A percentile compares a stretch with the other conserved stretches of the same genome.
Conservation (phyloP, 1,139 yeast species). For the Yamadazyma pseudoaaseri region DNA sequence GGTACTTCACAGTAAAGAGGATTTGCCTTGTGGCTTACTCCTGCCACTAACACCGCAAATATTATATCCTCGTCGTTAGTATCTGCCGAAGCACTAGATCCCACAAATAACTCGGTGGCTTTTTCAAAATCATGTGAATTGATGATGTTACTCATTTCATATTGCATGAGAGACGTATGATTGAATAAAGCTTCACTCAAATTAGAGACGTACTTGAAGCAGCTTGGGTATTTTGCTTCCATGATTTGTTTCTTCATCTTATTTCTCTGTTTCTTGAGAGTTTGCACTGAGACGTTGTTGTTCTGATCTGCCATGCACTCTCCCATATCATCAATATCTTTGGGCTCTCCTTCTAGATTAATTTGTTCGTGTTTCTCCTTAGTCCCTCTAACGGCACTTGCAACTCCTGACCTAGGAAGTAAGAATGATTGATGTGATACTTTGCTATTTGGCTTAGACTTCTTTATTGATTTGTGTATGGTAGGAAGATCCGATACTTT, state of each 20-base stretch:
- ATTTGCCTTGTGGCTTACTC: slow-evolving; percentile 22
- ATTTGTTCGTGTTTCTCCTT: slow-evolving; percentile 19
- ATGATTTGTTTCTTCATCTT: slow-evolving; percentile 29
- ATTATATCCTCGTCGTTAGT: slow-evolving; percentile 38
- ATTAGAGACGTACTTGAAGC: slow-evolving; percentile 33
- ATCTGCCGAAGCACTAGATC: slow-evolving; percentile 18
- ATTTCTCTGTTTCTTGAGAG: slow-evolving; percentile 34
- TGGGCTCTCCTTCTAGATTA: slow-evolving; percentile 31
- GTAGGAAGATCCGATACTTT: slow-evolving; percentile 6
- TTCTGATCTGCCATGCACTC: slow-evolving; percentile 20
- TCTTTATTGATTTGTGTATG: slow-evolving; percentile 15
- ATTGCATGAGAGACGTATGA: slow-evolving; percentile 32
- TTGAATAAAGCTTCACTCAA: slow-evolving; percentile 40
- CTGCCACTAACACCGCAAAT: slow-evolving; percentile 36
- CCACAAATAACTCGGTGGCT: slow-evolving; percentile 13
- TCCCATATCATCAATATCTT: slow-evolving; percentile 46
- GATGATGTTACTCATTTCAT: slow-evolving; percentile 26
- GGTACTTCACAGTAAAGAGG: slow-evolving; percentile 3
- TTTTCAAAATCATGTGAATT: slow-evolving; percentile 15
- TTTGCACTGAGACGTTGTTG: slow-evolving; percentile 28
- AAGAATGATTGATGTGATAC: slow-evolving; percentile 42
- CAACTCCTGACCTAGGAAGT: slow-evolving; percentile 49
- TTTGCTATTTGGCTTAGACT: slow-evolving; percentile 24
- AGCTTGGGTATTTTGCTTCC: slow-evolving; percentile 39
- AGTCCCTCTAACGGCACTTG: slow-evolving; percentile 46